Conservation (phyloP, 345 rosid genomes). For the Theobroma cacao region DNA sequence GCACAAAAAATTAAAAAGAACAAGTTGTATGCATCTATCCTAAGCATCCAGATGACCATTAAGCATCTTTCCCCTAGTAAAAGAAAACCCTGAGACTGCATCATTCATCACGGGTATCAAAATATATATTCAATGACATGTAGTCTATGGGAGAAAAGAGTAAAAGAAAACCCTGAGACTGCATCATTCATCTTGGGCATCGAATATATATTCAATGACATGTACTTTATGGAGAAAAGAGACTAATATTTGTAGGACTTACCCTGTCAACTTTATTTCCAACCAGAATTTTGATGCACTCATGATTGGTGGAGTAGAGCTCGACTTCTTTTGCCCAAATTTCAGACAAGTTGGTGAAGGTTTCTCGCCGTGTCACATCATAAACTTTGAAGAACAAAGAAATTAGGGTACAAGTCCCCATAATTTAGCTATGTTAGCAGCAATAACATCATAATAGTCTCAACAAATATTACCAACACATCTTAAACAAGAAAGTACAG, state of each 20-base stretch:
- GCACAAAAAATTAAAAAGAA: background rate
- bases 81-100: too few species aligned
- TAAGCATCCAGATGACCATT: background rate
- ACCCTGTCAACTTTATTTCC: slow-evolving; percentile 78
- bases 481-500: background rate
- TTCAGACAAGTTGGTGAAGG: slow-evolving; percentile 71
- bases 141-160: background rate
- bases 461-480: background rate
- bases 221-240: background rate
- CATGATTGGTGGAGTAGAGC: slow-evolving; percentile 72
- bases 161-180: too few species aligned
- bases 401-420: slow-evolving; percentile 3
- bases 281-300: slow-evolving; percentile 70
- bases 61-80: background rate
- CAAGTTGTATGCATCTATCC: background rate
- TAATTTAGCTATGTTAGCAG: slow-evolving; percentile 2
- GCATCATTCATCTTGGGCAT: background rate
- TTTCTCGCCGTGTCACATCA: slow-evolving; percentile 82
- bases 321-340: slow-evolving; percentile 88
- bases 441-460: background rate
- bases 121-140: background rate
- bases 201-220: background rate
- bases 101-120: background rate
- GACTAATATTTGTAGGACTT: too few species aligned
- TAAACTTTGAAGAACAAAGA: slow-evolving; percentile 47